Conservation (phyloP, 2,329 filamentous ascomycete species). For the Monosporascus sp. region DNA sequence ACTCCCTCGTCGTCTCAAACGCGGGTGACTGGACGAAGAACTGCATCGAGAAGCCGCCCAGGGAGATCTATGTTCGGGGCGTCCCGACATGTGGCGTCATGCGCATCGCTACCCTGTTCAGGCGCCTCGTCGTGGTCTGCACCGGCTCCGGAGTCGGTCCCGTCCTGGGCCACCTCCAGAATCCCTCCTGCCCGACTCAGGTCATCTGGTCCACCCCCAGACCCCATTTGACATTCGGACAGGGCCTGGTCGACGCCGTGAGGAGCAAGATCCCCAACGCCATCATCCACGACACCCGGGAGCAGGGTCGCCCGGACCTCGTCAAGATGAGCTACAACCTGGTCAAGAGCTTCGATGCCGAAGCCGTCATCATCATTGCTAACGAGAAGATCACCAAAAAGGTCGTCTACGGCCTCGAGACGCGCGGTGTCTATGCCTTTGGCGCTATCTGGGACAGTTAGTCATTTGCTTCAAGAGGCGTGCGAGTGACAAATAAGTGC, state of each 20-base stretch:
- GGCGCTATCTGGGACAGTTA: slow-evolving; percentile 55
- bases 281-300: slow-evolving; percentile 61
- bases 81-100: slow-evolving; percentile 63
- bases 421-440: slow-evolving; percentile 59
- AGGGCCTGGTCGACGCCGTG: slow-evolving; percentile 50
- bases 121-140: slow-evolving; percentile 58
- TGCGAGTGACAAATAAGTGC: too few species aligned
- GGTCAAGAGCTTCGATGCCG: slow-evolving; percentile 49
- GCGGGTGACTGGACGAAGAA: slow-evolving; percentile 69
- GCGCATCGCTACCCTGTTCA: slow-evolving; percentile 61
- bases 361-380: slow-evolving; percentile 69
- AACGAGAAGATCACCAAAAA: slow-evolving; percentile 63
- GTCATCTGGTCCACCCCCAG: slow-evolving; percentile 64
- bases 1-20: slow-evolving; percentile 65
- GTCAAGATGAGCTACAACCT: slow-evolving; percentile 45
- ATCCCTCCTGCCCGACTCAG: slow-evolving; percentile 40
- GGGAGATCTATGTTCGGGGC: slow-evolving; percentile 61
- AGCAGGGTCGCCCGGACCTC: slow-evolving; percentile 54
- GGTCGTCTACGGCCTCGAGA: slow-evolving; percentile 65
- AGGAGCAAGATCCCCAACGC: slow-evolving; percentile 53
- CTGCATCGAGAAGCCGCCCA: slow-evolving; percentile 57
- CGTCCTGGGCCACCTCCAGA: slow-evolving; percentile 55
- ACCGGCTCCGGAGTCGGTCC: slow-evolving; percentile 72
- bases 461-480: too few species aligned
- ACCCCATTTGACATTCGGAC: slow-evolving; percentile 58